Evolutionary conservation across 495 filamentous ascomycete species (phyloP).

Genomic region (Lasiosphaeria hispida): DNA sequence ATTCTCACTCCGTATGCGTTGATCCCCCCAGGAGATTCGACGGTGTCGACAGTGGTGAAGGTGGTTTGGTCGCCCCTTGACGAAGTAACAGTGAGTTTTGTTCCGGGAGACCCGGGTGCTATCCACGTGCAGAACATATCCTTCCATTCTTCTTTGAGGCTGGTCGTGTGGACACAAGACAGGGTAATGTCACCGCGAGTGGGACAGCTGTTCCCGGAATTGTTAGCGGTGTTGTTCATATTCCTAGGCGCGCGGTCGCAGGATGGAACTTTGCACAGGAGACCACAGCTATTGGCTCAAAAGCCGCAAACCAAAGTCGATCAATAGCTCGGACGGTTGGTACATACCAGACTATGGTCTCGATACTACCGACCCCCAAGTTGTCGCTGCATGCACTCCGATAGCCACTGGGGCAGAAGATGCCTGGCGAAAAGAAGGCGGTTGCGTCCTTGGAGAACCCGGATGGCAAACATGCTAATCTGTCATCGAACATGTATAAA

Average conservation of each 20-base stretch:
- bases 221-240: no score
- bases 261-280: no score
- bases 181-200: constrained; percentile 13
- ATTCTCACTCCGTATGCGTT: constrained; percentile 28
- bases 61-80: constrained; percentile 11
- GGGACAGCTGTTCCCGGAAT: no score
- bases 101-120: constrained; percentile 8
- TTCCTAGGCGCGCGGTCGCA: no score
- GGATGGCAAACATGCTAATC: constrained; percentile 20
- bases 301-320: no score
- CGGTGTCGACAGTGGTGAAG: not conserved
- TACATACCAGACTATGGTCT: constrained; percentile 23
- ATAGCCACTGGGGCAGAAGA: constrained; percentile 29
- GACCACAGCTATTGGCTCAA: no score
- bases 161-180: constrained; percentile 17
- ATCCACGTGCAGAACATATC: constrained; percentile 25
- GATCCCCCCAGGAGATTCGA: constrained; percentile 14
- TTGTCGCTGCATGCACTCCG: constrained; percentile 21
- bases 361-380: constrained; percentile 19
- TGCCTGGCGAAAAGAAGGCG: constrained; percentile 29
- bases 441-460: constrained; percentile 18
- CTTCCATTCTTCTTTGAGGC: constrained; percentile 12
- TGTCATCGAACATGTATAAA: constrained; percentile 20
- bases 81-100: constrained; percentile 10
- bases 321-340: no score